Conservation (phyloP, 352 stramenopile genomes). For the Pelagophyceae sp. region DNA sequence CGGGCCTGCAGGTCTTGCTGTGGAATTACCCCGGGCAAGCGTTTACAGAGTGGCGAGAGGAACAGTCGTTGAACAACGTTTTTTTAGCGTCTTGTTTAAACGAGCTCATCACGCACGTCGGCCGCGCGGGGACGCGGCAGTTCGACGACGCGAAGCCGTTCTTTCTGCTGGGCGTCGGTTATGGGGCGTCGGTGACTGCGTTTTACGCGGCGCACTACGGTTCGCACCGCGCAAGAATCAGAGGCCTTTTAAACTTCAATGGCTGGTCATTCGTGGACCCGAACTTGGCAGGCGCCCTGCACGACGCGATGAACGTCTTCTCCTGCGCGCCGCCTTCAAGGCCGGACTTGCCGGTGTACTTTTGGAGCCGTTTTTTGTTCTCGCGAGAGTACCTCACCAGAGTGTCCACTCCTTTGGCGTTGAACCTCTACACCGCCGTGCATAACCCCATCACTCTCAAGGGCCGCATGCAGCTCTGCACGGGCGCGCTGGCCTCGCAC, state of each 20-base stretch:
- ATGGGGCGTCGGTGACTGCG: constrained; percentile 73
- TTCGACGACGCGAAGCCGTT: constrained; percentile 69
- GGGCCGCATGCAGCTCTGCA: constrained; percentile 72
- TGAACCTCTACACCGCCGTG: constrained; percentile 89
- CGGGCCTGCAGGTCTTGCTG: constrained; percentile 71
- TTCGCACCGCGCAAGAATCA: constrained; percentile 45
- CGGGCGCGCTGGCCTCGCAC: constrained; percentile 66
- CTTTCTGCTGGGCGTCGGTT: constrained; percentile 79
- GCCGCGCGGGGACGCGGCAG: constrained; percentile 35
- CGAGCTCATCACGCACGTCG: constrained; percentile 62
- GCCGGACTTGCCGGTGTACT: constrained; percentile 86
- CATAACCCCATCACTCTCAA: constrained; percentile 82
- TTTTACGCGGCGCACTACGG: constrained; percentile 56
- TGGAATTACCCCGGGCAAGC: constrained; percentile 93
- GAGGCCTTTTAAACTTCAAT: constrained; percentile 75
- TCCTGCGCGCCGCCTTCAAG: constrained; percentile 69
- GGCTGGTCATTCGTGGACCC: constrained; percentile 74
- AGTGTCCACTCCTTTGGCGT: constrained; percentile 79
- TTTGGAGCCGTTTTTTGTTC: constrained; percentile 86
- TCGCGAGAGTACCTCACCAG: constrained; percentile 73
- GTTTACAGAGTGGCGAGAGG: constrained; percentile 77
- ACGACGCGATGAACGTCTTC: constrained; percentile 89
- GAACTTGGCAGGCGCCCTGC: constrained; percentile 77
- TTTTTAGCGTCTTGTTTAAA: constrained; percentile 73
- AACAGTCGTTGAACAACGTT: constrained; percentile 78